A percentile compares a stretch with the other conserved stretches of the same genome.
Evolutionary conservation across 495 filamentous ascomycete species (phyloP).

Genomic region (Aspergillus sclerotioniger): DNA sequence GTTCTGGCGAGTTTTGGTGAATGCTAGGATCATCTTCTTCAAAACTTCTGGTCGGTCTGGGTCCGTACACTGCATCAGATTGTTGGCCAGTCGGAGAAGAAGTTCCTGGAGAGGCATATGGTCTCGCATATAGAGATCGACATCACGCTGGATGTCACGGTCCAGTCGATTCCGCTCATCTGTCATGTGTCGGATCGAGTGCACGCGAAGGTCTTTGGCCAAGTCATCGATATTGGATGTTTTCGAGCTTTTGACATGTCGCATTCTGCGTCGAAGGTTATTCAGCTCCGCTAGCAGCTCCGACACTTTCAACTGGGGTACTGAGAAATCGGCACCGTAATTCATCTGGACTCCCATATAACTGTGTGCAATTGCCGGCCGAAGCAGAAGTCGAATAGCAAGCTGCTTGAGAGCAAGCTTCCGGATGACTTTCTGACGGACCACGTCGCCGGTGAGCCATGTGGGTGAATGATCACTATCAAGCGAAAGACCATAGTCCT

Average conservation of each 20-base stretch:
- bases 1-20: constrained; percentile 40
- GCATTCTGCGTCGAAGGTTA: constrained; percentile 30
- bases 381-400: constrained; percentile 39
- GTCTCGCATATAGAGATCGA: constrained; percentile 28
- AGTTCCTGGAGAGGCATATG: constrained; percentile 38
- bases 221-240: constrained; percentile 30
- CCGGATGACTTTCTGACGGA: constrained; percentile 41
- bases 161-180: constrained; percentile 27
- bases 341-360: constrained; percentile 39
- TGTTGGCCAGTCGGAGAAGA: constrained; percentile 36
- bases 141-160: constrained; percentile 30
- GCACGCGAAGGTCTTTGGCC: constrained; percentile 18
- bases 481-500: constrained; percentile 13
- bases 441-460: constrained; percentile 31
- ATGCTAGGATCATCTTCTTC: constrained; percentile 36
- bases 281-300: constrained; percentile 36
- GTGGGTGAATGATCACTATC: constrained; percentile 24
- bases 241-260: constrained; percentile 22
- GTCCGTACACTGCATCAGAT: constrained; percentile 32
- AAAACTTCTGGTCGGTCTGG: constrained; percentile 38
- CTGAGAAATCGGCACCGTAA: constrained; percentile 26
- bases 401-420: constrained; percentile 45
- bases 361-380: constrained; percentile 40
- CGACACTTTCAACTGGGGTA: constrained; percentile 31
- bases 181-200: constrained; percentile 13